phyloP scores from a whole-genome alignment of 352 stramenopile genomes.

The Phytophthora fragariae region DNA sequence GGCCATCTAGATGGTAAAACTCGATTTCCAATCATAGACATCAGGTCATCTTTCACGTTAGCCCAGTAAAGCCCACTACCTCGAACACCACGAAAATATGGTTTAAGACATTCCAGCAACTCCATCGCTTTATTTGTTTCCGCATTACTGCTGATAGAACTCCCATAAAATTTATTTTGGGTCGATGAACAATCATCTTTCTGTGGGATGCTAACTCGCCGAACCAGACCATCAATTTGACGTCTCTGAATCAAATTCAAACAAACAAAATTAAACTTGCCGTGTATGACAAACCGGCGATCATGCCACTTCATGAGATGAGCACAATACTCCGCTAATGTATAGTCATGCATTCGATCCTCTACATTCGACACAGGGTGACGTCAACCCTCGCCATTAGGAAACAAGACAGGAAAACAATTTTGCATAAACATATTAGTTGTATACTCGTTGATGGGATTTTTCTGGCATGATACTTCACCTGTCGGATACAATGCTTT shows the following conservation, averaged over 20 bases:
- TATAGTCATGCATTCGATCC: constrained; percentile 15
- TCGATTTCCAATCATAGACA: too few relatives aligned
- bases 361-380: constrained; percentile 9
- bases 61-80: too few relatives aligned
- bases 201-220: neutral
- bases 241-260: constrained; percentile 30
- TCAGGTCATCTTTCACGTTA: too few relatives aligned
- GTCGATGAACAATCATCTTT: too few relatives aligned
- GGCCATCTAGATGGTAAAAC: too few relatives aligned
- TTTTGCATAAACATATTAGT: constrained; percentile 22
- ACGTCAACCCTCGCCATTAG: constrained; percentile 19
- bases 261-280: constrained; percentile 44
- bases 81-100: too few relatives aligned
- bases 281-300: constrained; percentile 9
- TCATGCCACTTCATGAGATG: constrained; percentile 32
- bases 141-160: too few relatives aligned
- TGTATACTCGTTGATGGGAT: constrained; percentile 27
- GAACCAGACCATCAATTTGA: constrained; percentile 32
- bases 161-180: too few relatives aligned
- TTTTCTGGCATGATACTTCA: neutral
- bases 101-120: too few relatives aligned
- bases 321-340: constrained; percentile 17
- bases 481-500: neutral
- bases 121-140: too few relatives aligned
- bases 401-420: constrained; percentile 33